phyloP scores from a whole-genome alignment of 1,139 yeast species.

The Candida tropicalis region DNA sequence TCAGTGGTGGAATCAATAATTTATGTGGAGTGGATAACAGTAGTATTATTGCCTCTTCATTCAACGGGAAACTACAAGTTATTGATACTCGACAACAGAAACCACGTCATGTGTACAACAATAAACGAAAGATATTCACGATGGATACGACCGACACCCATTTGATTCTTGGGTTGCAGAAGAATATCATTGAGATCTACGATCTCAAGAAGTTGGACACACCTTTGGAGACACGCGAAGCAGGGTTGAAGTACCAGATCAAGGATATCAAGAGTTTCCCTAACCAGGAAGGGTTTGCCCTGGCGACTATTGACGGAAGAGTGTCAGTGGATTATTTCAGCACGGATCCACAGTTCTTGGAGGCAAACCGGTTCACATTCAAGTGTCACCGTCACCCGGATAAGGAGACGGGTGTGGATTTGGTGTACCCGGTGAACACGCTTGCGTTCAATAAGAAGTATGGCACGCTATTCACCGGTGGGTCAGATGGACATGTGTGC shows the following conservation, averaged over 20 bases:
- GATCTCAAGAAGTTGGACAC: constrained; percentile 50
- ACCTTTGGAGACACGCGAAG: constrained; percentile 60
- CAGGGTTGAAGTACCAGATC: constrained; percentile 76
- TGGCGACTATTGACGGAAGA: constrained; percentile 85
- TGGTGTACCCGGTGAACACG: constrained; percentile 79
- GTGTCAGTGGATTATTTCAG: constrained; percentile 79
- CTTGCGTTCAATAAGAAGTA: constrained; percentile 53
- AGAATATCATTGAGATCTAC: constrained; percentile 57
- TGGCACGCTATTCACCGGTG: constrained; percentile 68
- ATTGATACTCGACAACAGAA: constrained; percentile 30
- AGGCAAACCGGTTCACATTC: constrained; percentile 67
- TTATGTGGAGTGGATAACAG: constrained; percentile 30
- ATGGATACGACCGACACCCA: constrained; percentile 57
- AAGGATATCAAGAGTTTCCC: constrained; percentile 63
- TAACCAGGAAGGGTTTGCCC: constrained; percentile 62
- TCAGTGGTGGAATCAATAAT: constrained; percentile 33
- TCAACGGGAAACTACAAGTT: constrained; percentile 52
- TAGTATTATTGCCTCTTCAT: constrained; percentile 46
- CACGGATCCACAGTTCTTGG: constrained; percentile 47
- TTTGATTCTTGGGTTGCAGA: constrained; percentile 60
- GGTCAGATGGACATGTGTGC: constrained; percentile 76
- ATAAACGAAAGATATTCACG: constrained; percentile 56
- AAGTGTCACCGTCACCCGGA: constrained; percentile 69
- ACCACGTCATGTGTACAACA: constrained; percentile 13
- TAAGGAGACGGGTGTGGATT: constrained; percentile 43